These are phyloP conservation scores for Geopyxis carbonaria DNA, from an alignment of 495 filamentous ascomycete species.

Conservation along the genomic window DNA sequence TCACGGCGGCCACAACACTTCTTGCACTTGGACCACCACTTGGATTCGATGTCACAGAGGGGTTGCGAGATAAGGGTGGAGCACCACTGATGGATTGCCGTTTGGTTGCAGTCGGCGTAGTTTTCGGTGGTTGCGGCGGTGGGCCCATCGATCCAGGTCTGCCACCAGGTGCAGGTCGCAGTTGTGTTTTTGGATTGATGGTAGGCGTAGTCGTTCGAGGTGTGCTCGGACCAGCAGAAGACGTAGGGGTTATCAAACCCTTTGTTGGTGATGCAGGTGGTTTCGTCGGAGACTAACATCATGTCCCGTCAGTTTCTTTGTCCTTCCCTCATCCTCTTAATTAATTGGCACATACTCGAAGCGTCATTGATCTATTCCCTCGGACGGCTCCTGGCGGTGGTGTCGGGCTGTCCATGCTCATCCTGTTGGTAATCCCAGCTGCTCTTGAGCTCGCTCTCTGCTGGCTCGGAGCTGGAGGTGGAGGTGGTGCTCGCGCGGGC, in stretches of 20 bases:
- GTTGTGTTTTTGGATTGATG: constrained; percentile 18
- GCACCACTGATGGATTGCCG: background rate
- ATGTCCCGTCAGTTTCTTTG: too few species aligned
- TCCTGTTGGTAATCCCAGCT: background rate
- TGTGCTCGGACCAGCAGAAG: constrained; percentile 39
- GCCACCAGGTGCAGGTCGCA: constrained; percentile 10
- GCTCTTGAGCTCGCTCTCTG: constrained; percentile 6
- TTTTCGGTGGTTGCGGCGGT: constrained; percentile 29
- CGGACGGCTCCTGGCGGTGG: background rate
- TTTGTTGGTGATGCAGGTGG: constrained; percentile 12
- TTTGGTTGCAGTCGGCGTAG: constrained; percentile 7
- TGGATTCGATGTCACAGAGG: constrained; percentile 14
- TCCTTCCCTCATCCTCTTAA: constrained; percentile 1
- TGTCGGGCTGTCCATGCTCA: background rate
- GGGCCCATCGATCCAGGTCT: constrained; percentile 54
- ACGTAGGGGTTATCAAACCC: constrained; percentile 35
- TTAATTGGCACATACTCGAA: constrained; percentile 35
- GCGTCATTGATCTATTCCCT: constrained; percentile 11
- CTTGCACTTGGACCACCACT: too few species aligned
- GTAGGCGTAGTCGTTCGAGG: constrained; percentile 43
- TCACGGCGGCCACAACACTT: too few species aligned
- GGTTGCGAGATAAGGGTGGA: constrained; percentile 13
- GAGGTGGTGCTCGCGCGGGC: constrained; percentile 24
- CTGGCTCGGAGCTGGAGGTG: constrained; percentile 7
- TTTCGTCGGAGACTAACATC: too few species aligned